A percentile compares a stretch with the other conserved stretches of the same genome.
These are phyloP conservation scores for Alternaria dauci DNA, from an alignment of 2,329 filamentous ascomycete species.

Conservation along the genomic window DNA sequence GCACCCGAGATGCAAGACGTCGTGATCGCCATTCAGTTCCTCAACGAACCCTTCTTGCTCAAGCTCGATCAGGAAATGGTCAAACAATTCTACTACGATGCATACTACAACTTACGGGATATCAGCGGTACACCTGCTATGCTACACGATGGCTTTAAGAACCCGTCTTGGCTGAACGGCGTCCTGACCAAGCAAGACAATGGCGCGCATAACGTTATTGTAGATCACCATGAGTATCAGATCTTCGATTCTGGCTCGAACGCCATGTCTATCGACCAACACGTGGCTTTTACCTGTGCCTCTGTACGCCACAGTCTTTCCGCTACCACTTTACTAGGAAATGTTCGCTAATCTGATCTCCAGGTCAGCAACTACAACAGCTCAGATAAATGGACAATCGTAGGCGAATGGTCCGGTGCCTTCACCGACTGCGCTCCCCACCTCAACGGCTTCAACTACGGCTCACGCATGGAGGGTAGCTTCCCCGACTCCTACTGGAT, in stretches of 20 bases:
- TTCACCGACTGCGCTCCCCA: constrained; percentile 66
- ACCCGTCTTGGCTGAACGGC: constrained; percentile 65
- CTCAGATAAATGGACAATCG: constrained; percentile 69
- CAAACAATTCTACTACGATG: constrained; percentile 64
- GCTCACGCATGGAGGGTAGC: constrained; percentile 67
- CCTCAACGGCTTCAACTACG: constrained; percentile 57
- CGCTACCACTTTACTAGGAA: fast-evolving
- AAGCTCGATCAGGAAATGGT: constrained; percentile 56
- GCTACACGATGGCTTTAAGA: constrained; percentile 65
- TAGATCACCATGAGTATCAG: constrained; percentile 76
- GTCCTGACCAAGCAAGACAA: constrained; percentile 62
- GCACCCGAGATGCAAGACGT: constrained; percentile 63
- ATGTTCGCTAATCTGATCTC: not conserved
- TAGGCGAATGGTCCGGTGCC: constrained; percentile 73
- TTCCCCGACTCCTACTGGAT: constrained; percentile 58
- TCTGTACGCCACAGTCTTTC: constrained; percentile 47
- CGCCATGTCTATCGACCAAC: constrained; percentile 59
- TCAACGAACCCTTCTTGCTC: constrained; percentile 65
- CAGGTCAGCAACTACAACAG: constrained; percentile 53
- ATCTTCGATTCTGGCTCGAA: constrained; percentile 64
- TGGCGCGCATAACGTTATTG: constrained; percentile 61
- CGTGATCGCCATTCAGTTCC: constrained; percentile 64
- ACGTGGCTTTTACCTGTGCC: constrained; percentile 65
- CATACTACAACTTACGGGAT: constrained; percentile 59
- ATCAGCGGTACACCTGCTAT: constrained; percentile 60